Conservation (phyloP, 2,329 filamentous ascomycete species). For the Pseudocercospora vitis region DNA sequence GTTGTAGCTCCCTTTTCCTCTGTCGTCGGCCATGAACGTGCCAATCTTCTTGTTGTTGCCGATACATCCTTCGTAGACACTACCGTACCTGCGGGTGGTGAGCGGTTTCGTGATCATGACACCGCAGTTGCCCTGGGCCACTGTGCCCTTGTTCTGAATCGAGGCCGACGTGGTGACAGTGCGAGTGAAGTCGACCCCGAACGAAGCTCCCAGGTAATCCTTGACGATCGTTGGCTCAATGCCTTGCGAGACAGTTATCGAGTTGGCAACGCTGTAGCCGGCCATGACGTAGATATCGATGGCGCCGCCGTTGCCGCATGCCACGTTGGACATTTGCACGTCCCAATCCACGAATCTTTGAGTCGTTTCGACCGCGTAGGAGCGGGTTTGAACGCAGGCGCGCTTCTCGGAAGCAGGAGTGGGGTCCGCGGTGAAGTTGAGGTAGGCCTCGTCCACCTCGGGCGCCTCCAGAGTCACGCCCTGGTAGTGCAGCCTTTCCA, state of each 20-base stretch:
- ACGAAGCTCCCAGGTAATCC: conserved; percentile 1
- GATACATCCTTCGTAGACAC: conserved; percentile 22
- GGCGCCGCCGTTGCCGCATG: conserved; percentile 8
- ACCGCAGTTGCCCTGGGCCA: conserved; percentile 18
- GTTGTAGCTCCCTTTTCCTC: conserved; percentile 17
- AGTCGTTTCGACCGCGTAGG: conserved; percentile 1
- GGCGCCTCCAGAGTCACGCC: conserved; percentile 7
- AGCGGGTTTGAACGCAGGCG: conserved; percentile 8
- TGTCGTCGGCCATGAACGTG: conserved; percentile 28
- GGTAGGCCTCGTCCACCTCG: conserved; percentile 13
- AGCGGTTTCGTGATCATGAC: conserved; percentile 25
- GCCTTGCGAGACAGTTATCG: conserved; percentile 5
- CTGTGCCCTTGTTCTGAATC: conserved; percentile 19
- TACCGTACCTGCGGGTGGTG: conserved; percentile 27
- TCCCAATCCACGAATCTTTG: conserved; percentile 24
- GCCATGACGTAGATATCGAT: conserved; percentile 16
- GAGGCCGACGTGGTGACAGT: conserved; percentile 14
- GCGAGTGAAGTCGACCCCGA: conserved; percentile 11
- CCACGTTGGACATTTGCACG: conserved; percentile 24
- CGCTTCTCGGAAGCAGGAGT: no score
- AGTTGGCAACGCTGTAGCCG: conserved; percentile 18
- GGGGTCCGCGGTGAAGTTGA: conserved; percentile 20
- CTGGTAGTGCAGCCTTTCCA: neutral
- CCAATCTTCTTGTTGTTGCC: conserved; percentile 19
- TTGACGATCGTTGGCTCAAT: conserved; percentile 1